phyloP scores from a whole-genome alignment of 441 rosid species.

The Sinapis alba region DNA sequence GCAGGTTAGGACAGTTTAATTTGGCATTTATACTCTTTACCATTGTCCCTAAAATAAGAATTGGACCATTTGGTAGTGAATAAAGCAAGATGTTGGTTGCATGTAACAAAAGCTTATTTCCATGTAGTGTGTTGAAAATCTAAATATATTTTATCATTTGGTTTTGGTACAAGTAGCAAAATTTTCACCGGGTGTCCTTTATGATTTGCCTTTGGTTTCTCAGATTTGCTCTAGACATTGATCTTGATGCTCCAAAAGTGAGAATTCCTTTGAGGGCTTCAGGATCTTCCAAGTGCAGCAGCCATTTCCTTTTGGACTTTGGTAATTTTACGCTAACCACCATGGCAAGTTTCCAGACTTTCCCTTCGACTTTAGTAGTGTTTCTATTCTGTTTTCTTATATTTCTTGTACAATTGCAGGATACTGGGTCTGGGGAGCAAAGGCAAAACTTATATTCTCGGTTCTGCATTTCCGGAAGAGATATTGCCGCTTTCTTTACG shows the following conservation, averaged over 20 bases:
- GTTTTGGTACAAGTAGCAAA: slow-evolving; percentile 11
- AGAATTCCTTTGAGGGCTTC: slow-evolving; percentile 79
- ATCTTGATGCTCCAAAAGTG: slow-evolving; percentile 99
- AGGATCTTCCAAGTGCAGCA: slow-evolving; percentile 68
- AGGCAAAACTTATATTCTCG: slow-evolving; percentile 91
- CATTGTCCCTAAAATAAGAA: slow-evolving; percentile 8
- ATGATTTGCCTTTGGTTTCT: slow-evolving; percentile 34
- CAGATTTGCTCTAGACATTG: slow-evolving; percentile 99
- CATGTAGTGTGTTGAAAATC: slow-evolving; percentile 11
- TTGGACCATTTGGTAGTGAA: slow-evolving; percentile 25
- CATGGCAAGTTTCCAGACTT: slow-evolving; percentile 53
- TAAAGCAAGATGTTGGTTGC: slow-evolving; percentile 26
- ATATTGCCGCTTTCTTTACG: slow-evolving; percentile 93
- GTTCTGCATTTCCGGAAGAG: slow-evolving; percentile 91
- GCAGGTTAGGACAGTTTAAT: slow-evolving; percentile 63
- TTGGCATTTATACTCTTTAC: background rate
- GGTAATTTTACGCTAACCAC: slow-evolving; percentile 96
- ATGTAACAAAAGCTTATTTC: slow-evolving; percentile 24
- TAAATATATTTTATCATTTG: background rate
- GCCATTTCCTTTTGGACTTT: slow-evolving; percentile 94
- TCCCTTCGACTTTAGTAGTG: slow-evolving; percentile 27
- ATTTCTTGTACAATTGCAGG: slow-evolving; percentile 54
- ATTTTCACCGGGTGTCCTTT: background rate
- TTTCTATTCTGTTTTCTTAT: slow-evolving; percentile 36
- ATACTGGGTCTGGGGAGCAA: slow-evolving; percentile 72